Percentiles rank a stretch among this genome's conserved stretches.
phyloP scores from a whole-genome alignment of 106 monocot genomes.

The Amphibolis antarctica region DNA sequence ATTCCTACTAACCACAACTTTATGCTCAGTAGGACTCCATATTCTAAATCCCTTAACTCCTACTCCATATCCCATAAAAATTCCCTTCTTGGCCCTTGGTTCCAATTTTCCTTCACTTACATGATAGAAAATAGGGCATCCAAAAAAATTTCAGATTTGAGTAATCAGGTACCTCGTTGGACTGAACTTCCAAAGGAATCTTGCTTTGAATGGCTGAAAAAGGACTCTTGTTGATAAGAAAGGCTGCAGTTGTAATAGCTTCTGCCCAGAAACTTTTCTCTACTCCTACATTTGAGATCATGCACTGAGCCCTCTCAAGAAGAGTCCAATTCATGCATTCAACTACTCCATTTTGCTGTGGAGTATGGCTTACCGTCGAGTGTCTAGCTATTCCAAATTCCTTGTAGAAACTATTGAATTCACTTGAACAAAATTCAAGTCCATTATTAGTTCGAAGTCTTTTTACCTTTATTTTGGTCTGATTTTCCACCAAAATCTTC shows the following conservation, averaged over 20 bases:
- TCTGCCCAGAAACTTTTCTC: not conserved
- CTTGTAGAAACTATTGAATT: not conserved
- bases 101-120: not conserved
- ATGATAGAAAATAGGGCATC: not conserved
- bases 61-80: no score
- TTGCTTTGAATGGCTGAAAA: not conserved
- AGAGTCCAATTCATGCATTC: no score
- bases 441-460: not conserved
- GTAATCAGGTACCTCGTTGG: not conserved
- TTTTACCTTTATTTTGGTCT: not conserved
- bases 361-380: not conserved
- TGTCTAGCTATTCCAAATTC: not conserved
- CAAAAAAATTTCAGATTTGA: not conserved
- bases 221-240: not conserved
- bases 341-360: not conserved
- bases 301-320: not conserved
- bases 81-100: not conserved
- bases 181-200: not conserved
- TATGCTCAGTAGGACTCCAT: not conserved
- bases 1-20: no score
- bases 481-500: conserved; percentile 1
- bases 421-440: not conserved
- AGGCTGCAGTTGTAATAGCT: not conserved
- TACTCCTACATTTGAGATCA: not conserved
- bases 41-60: conserved; percentile 1